phyloP scores from a whole-genome alignment of 257 asterid species.

The Capsicum baccatum region DNA sequence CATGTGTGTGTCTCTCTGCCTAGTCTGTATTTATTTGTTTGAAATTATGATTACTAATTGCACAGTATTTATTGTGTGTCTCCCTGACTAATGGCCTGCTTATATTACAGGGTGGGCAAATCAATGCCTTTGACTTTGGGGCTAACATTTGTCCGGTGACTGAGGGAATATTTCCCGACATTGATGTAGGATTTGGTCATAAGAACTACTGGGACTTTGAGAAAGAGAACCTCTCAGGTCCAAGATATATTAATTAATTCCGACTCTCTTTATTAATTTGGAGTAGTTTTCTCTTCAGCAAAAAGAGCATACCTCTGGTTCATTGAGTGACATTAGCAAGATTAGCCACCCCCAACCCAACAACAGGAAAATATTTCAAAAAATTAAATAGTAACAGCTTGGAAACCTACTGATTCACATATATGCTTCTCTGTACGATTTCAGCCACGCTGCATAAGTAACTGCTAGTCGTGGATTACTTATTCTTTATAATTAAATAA shows the following conservation, averaged over 20 bases:
- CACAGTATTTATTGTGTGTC: not conserved
- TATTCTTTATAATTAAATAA: not conserved
- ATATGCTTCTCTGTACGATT: not conserved
- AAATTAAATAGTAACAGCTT: not conserved
- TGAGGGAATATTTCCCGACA: slow-evolving; percentile 43
- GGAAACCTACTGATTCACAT: not conserved
- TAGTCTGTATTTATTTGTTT: not conserved
- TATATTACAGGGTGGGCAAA: slow-evolving; percentile 48
- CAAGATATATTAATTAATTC: slow-evolving; percentile 48
- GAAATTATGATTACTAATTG: not conserved
- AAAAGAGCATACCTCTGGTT: not conserved
- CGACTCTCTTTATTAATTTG: not conserved
- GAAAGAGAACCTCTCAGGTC: slow-evolving; percentile 42
- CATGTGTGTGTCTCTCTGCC: not conserved
- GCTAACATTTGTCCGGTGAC: slow-evolving; percentile 47
- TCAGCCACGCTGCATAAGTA: not conserved
- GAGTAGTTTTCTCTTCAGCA: not conserved
- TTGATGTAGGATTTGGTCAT: slow-evolving; percentile 42
- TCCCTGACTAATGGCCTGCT: slow-evolving; percentile 16
- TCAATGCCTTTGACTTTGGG: slow-evolving; percentile 48
- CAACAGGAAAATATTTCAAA: not conserved
- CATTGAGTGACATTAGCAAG: not conserved
- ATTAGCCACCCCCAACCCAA: not conserved
- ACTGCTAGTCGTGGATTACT: not conserved
- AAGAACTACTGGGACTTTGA: slow-evolving; percentile 38